phyloP scores from a whole-genome alignment of 257 asterid genomes.

The Petrea volubilis region DNA sequence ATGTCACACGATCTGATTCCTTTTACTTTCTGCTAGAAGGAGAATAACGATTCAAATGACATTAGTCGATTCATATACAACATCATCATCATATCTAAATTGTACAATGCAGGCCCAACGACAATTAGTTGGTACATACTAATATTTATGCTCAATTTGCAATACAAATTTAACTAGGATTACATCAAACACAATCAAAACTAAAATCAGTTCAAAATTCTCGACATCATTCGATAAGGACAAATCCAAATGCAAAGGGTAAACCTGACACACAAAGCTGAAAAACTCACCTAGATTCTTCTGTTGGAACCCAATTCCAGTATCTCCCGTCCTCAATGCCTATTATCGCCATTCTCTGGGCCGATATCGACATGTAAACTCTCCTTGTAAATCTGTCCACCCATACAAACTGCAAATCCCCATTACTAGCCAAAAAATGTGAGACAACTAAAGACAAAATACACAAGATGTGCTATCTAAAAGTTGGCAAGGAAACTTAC shows the following conservation, averaged over 20 bases:
- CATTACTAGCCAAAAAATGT: conserved; percentile 8
- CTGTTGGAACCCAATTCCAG: conserved; percentile 94
- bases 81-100: not conserved
- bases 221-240: not conserved
- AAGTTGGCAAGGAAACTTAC: no score
- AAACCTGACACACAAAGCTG: conserved; percentile 7
- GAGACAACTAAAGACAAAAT: no score
- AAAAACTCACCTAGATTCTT: conserved; percentile 81
- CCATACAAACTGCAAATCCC: conserved; percentile 72
- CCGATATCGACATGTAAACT: conserved; percentile 83
- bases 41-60: no score
- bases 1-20: no score
- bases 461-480: no score
- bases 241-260: conserved; percentile 9
- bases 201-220: not conserved
- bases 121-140: not conserved
- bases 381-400: conserved; percentile 82
- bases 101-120: conserved; percentile 18
- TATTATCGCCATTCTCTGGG: conserved; percentile 81
- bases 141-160: not conserved
- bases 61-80: no score
- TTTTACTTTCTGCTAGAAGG: no score
- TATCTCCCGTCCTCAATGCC: conserved; percentile 94
- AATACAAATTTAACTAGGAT: conserved; percentile 1
- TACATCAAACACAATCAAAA: not conserved